phyloP scores from a whole-genome alignment of 2,329 filamentous ascomycete genomes.

The Trichoderma sp. region DNA sequence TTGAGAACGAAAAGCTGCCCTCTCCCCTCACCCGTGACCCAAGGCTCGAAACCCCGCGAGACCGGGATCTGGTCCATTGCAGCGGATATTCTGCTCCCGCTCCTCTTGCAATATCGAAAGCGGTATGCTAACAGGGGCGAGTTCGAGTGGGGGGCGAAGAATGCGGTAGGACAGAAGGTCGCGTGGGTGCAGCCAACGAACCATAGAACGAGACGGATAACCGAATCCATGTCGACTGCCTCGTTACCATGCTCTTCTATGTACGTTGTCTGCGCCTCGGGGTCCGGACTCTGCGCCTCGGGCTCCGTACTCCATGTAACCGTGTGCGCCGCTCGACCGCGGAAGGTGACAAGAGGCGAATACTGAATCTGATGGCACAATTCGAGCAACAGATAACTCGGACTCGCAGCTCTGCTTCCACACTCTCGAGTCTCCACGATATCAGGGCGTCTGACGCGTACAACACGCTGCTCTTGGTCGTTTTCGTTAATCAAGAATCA shows the following conservation, averaged over 20 bases:
- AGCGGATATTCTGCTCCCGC: conserved; percentile 38
- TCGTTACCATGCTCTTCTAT: neutral
- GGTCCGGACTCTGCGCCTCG: neutral
- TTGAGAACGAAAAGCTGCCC: neutral
- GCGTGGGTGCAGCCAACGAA: neutral
- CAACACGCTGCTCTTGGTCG: too few relatives aligned
- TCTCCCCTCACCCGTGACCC: conserved; percentile 27
- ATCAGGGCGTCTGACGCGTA: too few relatives aligned
- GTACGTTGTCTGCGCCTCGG: neutral
- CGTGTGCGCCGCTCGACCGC: neutral
- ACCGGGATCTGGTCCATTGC: conserved; percentile 44
- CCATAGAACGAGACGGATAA: neutral
- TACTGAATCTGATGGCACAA: too few relatives aligned
- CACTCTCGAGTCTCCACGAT: too few relatives aligned
- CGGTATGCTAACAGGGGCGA: conserved; percentile 39
- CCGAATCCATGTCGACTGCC: neutral
- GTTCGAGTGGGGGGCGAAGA: neutral
- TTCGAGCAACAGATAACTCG: neutral
- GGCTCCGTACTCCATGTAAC: conserved; percentile 1
- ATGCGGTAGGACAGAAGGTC: neutral
- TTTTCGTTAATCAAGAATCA: neutral
- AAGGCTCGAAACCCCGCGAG: conserved; percentile 48
- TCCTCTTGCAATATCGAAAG: conserved; percentile 45
- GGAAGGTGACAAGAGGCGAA: neutral
- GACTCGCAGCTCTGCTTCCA: neutral